Evolutionary conservation across 1,284 basidiomycete genomes (phyloP).

Genomic region (Pterulicium gracile): DNA sequence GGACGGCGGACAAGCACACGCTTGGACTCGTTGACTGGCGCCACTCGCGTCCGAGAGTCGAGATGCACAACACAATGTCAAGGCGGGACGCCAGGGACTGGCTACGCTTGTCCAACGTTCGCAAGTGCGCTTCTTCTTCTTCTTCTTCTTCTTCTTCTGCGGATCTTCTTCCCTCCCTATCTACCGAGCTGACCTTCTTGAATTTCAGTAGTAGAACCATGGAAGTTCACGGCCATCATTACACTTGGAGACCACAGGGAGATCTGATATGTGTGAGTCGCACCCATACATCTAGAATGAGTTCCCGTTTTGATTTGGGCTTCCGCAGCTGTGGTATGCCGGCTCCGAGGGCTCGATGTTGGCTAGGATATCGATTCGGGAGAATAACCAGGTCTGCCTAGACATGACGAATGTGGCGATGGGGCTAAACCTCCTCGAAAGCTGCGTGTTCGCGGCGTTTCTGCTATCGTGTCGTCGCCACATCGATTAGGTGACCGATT

Average conservation of each 20-base stretch:
- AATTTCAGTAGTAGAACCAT: no score
- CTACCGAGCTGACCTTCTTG: conserved; percentile 32
- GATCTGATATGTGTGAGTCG: neutral
- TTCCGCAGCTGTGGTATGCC: neutral
- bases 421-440: conserved; percentile 18
- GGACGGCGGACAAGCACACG: conserved; percentile 34
- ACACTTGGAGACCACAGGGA: neutral
- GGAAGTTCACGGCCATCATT: conserved; percentile 22
- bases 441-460: conserved; percentile 16
- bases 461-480: conserved; percentile 20
- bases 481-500: conserved; percentile 18
- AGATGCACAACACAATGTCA: conserved; percentile 37
- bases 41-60: conserved; percentile 34
- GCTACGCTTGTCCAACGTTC: conserved; percentile 40
- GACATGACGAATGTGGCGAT: conserved; percentile 19
- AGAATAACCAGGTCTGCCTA: conserved; percentile 15
- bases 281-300: neutral
- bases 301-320: neutral
- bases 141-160: conserved; percentile 3
- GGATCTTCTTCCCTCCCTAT: conserved; percentile 3
- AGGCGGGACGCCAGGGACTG: conserved; percentile 42
- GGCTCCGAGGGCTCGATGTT: conserved; percentile 6
- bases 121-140: conserved; percentile 28
- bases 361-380: conserved; percentile 17
- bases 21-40: conserved; percentile 53